Evolutionary conservation across 352 stramenopile species (phyloP).

Genomic region (Phytophthora chlamydospora): DNA sequence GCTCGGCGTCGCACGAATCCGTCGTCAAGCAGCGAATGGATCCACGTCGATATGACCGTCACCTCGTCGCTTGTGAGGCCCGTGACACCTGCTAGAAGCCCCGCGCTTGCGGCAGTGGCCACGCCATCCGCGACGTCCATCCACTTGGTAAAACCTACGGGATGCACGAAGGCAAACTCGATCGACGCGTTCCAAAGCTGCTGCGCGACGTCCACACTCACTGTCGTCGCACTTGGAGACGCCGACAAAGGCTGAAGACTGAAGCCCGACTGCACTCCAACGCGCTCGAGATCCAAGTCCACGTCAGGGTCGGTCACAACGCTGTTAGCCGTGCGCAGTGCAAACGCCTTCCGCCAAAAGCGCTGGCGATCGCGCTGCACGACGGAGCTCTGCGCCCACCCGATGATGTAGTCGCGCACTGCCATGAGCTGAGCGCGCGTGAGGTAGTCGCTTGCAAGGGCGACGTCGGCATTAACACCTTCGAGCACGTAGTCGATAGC

Average conservation of each 20-base stretch:
- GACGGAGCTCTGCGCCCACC: constrained; percentile 52
- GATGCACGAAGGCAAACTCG: constrained; percentile 49
- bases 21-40: constrained; percentile 43
- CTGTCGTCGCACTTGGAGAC: constrained; percentile 27
- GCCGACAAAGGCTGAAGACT: constrained; percentile 40
- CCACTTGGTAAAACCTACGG: constrained; percentile 62
- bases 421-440: constrained; percentile 62
- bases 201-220: constrained; percentile 40
- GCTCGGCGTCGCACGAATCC: constrained; percentile 57
- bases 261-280: constrained; percentile 61
- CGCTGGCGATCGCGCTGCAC: constrained; percentile 61
- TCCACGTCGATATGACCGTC: constrained; percentile 47
- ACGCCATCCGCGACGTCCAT: constrained; percentile 31
- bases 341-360: constrained; percentile 64
- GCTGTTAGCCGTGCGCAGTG: constrained; percentile 45
- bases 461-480: constrained; percentile 74
- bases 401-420: constrained; percentile 64
- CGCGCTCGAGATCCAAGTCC: constrained; percentile 60
- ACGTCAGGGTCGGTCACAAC: constrained; percentile 58
- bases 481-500: constrained; percentile 61
- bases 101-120: constrained; percentile 4
- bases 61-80: constrained; percentile 39
- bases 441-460: constrained; percentile 48
- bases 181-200: constrained; percentile 56
- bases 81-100: constrained; percentile 21